phyloP scores from a whole-genome alignment of 495 filamentous ascomycete genomes.

The Neurospora sp. region DNA sequence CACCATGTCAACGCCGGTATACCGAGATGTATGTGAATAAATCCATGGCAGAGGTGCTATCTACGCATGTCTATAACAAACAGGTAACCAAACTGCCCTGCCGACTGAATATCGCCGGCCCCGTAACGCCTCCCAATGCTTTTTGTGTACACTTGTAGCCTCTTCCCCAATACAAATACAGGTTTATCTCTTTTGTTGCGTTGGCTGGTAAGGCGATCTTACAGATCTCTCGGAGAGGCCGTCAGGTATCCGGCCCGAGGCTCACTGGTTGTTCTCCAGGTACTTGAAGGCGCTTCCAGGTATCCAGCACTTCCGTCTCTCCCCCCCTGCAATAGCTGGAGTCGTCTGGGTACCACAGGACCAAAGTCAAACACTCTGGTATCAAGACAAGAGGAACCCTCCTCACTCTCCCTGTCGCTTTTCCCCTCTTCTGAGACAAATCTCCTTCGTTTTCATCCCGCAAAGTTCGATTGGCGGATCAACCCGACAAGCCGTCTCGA shows the following conservation, averaged over 20 bases:
- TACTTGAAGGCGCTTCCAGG: neutral
- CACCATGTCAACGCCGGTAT: neutral
- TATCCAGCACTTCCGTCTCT: neutral
- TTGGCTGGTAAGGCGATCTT: neutral
- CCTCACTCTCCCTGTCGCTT: neutral
- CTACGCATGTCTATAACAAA: neutral
- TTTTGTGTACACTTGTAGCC: neutral
- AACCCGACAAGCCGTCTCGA: neutral
- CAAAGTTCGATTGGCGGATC: neutral
- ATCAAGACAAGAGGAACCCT: neutral
- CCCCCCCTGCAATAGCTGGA: neutral
- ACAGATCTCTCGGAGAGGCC: neutral
- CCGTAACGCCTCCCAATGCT: conserved; percentile 12
- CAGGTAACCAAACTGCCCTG: neutral
- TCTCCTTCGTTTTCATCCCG: neutral
- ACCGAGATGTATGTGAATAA: neutral
- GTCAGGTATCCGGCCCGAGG: neutral
- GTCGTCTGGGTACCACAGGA: neutral
- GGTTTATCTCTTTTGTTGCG: neutral
- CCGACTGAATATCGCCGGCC: neutral
- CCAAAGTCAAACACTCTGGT: neutral
- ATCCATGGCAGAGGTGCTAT: neutral
- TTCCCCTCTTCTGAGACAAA: neutral
- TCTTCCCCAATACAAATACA: neutral
- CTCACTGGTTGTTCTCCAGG: neutral